Base-by-base conservation (phyloP, 2,329 filamentous ascomycete genomes). In the Talaromyces sp. region DNA sequence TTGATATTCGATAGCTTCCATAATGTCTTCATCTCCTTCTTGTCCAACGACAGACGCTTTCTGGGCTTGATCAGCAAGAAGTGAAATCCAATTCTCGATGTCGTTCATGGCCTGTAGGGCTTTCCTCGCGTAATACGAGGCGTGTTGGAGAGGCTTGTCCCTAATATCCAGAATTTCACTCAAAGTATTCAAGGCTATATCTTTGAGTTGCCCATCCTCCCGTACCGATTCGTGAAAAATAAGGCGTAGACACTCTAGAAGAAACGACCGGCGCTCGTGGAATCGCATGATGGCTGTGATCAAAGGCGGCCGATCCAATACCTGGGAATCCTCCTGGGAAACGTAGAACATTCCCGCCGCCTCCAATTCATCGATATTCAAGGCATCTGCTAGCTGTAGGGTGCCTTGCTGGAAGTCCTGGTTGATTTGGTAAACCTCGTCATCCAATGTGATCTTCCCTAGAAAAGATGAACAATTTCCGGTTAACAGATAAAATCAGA, bases 331-430 rank as follows among this genome's bases (percentile, higher is more conserved):
- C 33, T 85, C 82, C 67, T 90, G 83, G 16, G 89, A 86, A 50
- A 87, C 86, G 47, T 95, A 77, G 52, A 96, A 84, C 45, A 94
- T 82, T 61, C 83, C 82, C 9, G 91, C 89, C 16, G 93, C 88
- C 64, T 94, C 85, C 52, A 96, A 70, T 73, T 99, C 95, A 74
- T 99, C 92, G 47, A 99, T 80, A 65, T 96, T 87, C 56, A 97
- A 80, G 62, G 91, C 90, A 71, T 97, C 92, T 50, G 93, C 89
- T 33, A 99, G 80, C 64, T 90, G 84, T 29, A 96, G 80, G 20
- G 86, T 84, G 62, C 88, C 86, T 71, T 96, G 88, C 67, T 93
- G 86, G 73, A 99, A 97, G 57, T 91, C 86, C 51, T 89, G 83
- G 73, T 96, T 97, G 76, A 99, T 79, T 19, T 82, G 78, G 72